Conservation (phyloP, 2,329 filamentous ascomycete genomes). For the Zasmidium citrigriseum region DNA sequence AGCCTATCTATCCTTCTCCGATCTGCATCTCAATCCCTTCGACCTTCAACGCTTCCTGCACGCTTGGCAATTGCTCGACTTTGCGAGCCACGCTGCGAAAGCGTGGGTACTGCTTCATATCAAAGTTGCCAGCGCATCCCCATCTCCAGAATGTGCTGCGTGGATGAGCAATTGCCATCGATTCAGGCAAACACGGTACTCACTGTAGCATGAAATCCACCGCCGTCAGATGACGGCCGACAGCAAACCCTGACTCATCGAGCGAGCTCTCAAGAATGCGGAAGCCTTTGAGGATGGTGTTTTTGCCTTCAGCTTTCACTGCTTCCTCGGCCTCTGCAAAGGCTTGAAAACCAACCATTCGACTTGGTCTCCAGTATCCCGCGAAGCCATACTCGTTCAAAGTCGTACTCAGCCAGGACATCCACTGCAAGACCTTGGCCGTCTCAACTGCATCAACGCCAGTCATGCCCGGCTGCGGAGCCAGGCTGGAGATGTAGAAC, state of each 20-base stretch:
- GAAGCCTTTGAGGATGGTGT: slow-evolving; percentile 14
- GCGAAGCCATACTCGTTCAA: slow-evolving; percentile 36
- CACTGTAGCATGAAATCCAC: slow-evolving; percentile 38
- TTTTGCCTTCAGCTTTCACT: slow-evolving; percentile 18
- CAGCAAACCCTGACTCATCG: slow-evolving; percentile 19
- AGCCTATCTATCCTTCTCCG: background rate
- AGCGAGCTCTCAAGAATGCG: slow-evolving; percentile 30
- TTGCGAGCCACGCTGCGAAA: background rate
- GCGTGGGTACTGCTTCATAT: background rate
- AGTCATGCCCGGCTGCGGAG: slow-evolving; percentile 29
- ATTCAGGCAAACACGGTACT: background rate
- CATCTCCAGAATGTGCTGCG: slow-evolving; percentile 2
- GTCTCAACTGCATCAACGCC: slow-evolving; percentile 34
- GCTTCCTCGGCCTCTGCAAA: slow-evolving; percentile 21
- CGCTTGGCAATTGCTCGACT: background rate
- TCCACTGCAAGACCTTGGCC: slow-evolving; percentile 39
- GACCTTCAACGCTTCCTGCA: background rate
- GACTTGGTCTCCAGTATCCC: slow-evolving; percentile 26
- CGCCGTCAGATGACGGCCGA: slow-evolving; percentile 35
- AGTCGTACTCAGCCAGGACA: slow-evolving; percentile 37
- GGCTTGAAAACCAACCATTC: slow-evolving; percentile 29
- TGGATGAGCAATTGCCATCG: background rate
- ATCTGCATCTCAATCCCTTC: background rate
- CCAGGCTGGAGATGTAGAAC: slow-evolving; percentile 35
- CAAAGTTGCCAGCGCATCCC: background rate